These are phyloP conservation scores for Adansonia digitata DNA, from an alignment of 345 rosid genomes.

Conservation along the genomic window DNA sequence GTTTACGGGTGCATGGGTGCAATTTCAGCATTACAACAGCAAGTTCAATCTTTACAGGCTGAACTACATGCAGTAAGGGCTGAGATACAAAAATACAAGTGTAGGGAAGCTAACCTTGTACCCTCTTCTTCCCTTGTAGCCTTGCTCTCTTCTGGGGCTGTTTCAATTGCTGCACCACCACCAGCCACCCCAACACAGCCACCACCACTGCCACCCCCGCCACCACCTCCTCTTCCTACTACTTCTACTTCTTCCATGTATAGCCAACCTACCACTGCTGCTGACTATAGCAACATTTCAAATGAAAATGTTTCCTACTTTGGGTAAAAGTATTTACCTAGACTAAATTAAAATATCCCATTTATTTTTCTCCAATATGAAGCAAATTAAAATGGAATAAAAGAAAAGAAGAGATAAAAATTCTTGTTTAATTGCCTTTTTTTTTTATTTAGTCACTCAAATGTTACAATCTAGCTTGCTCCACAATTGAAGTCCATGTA, in stretches of 20 bases:
- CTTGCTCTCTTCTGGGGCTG: slow-evolving; percentile 49
- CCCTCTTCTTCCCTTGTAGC: slow-evolving; percentile 48
- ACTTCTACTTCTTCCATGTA: slow-evolving; percentile 54
- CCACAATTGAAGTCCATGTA: slow-evolving; percentile 13
- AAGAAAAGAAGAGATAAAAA: slow-evolving; percentile 15
- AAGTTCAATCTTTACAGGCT: slow-evolving; percentile 72
- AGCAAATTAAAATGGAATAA: slow-evolving; percentile 18
- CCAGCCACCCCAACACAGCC: slow-evolving; percentile 28
- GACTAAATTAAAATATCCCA: slow-evolving; percentile 21
- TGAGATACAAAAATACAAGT: slow-evolving; percentile 78
- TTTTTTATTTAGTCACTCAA: slow-evolving; percentile 6
- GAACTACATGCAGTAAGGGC: slow-evolving; percentile 71
- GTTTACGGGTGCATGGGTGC: slow-evolving; percentile 99
- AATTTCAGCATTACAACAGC: slow-evolving; percentile 85
- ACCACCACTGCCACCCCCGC: slow-evolving; percentile 22
- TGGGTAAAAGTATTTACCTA: slow-evolving; percentile 30
- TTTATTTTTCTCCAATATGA: slow-evolving; percentile 30
- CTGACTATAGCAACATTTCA: slow-evolving; percentile 57
- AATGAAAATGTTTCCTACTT: slow-evolving; percentile 69
- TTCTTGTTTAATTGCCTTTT: background rate
- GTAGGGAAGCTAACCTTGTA: slow-evolving; percentile 52
- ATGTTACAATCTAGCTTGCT: slow-evolving; percentile 8
- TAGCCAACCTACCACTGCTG: slow-evolving; percentile 28
- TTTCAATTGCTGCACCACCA: slow-evolving; percentile 51
- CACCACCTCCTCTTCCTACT: slow-evolving; percentile 27